phyloP scores from a whole-genome alignment of 2,329 filamentous ascomycete species.

The Myriosclerotinia curreyana region DNA sequence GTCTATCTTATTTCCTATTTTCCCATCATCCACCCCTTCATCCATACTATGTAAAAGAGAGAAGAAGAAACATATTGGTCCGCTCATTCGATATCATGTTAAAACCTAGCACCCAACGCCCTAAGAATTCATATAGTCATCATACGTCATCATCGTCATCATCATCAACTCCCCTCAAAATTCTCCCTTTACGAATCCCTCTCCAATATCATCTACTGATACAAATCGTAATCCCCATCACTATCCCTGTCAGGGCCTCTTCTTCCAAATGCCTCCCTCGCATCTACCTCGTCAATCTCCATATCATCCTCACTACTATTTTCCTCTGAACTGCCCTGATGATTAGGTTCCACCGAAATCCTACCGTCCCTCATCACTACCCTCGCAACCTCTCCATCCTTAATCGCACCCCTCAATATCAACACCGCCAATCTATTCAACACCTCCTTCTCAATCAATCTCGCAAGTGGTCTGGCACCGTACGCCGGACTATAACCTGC shows the following conservation, averaged over 20 bases:
- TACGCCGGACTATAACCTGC: constrained; percentile 95
- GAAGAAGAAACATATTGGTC: too few relatives aligned
- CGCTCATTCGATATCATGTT: not conserved
- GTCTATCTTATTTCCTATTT: too few relatives aligned
- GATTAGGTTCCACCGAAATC: constrained; percentile 80
- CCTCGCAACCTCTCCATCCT: constrained; percentile 77
- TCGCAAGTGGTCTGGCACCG: constrained; percentile 80
- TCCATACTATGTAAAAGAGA: too few relatives aligned
- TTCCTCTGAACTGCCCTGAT: constrained; percentile 68
- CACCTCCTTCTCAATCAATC: constrained; percentile 95
- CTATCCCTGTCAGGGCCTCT: constrained; percentile 32
- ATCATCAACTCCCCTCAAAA: not conserved
- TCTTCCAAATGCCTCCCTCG: constrained; percentile 50
- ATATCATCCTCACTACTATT: constrained; percentile 67
- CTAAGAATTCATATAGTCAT: not conserved
- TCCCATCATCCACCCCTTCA: too few relatives aligned
- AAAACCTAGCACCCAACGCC: not conserved
- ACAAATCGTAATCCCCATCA: constrained; percentile 59
- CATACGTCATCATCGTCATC: not conserved
- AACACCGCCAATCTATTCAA: constrained; percentile 90
- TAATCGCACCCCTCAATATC: constrained; percentile 79
- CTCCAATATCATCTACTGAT: constrained; percentile 38
- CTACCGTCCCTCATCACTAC: constrained; percentile 78
- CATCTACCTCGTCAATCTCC: constrained; percentile 53
- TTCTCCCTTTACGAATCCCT: too few relatives aligned